Conservation (phyloP, 208 protist species). For the Tetramitus jugosus region DNA sequence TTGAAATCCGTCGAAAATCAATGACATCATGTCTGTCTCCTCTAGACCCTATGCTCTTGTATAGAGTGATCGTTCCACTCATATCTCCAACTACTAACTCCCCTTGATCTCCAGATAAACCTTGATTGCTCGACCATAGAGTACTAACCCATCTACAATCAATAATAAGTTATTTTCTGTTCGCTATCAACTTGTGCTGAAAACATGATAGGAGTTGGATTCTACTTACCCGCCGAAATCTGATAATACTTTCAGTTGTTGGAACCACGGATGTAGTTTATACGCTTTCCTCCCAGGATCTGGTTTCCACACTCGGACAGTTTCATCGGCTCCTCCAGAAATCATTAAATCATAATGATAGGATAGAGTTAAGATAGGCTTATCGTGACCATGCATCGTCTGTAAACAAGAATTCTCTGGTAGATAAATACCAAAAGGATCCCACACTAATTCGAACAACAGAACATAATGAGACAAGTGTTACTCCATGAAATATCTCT, state of each 20-base stretch:
- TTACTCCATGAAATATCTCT: too few relatives aligned
- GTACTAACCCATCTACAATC: not conserved
- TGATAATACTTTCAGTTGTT: not conserved
- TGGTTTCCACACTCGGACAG: not conserved
- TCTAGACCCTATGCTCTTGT: not conserved
- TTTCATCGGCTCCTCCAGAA: not conserved
- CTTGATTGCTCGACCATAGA: not conserved
- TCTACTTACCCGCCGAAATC: not conserved
- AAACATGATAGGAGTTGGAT: too few relatives aligned
- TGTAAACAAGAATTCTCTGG: not conserved
- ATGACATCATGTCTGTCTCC: not conserved
- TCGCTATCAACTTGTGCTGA: too few relatives aligned
- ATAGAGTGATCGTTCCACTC: not conserved
- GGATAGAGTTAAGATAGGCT: not conserved
- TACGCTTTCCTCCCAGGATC: not conserved
- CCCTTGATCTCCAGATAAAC: conserved; percentile 1
- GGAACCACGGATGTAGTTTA: not conserved
- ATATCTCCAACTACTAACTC: not conserved
- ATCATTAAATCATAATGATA: conserved; percentile 13
- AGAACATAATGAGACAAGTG: too few relatives aligned
- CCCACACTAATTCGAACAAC: too few relatives aligned
- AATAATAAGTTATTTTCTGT: too few relatives aligned
- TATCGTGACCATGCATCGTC: not conserved
- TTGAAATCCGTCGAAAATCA: not conserved
- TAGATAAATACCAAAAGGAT: conserved; percentile 18